Conservation (phyloP, 345 rosid genomes). For the Dovyalis caffra region DNA sequence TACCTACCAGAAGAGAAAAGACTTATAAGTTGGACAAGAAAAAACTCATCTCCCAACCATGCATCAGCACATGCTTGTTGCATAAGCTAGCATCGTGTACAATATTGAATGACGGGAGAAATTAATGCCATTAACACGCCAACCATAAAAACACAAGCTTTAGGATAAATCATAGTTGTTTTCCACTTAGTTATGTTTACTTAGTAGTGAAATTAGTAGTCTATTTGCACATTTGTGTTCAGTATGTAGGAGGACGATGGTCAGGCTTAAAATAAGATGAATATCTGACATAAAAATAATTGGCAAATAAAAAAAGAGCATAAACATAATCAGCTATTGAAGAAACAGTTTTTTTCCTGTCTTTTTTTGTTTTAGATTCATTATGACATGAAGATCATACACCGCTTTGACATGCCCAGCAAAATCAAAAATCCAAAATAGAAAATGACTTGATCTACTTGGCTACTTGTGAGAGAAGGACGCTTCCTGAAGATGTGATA, state of each 20-base stretch:
- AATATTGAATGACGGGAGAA: background rate
- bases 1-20: conserved; percentile 46
- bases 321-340: background rate
- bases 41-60: background rate
- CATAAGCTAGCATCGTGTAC: background rate
- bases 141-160: background rate
- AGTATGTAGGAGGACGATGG: background rate
- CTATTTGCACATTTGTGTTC: background rate
- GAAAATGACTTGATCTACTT: too few species aligned
- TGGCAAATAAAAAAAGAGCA: background rate
- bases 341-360: too few species aligned
- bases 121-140: background rate
- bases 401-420: background rate
- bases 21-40: background rate
- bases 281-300: background rate
- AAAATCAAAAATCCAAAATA: background rate
- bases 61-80: background rate
- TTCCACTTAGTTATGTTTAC: background rate
- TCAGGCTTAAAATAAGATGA: background rate
- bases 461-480: too few species aligned
- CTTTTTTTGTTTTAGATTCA: background rate
- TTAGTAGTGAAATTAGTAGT: background rate
- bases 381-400: background rate
- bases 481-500: too few species aligned
- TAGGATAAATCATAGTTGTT: background rate